These are phyloP conservation scores for Ophiostoma quercus DNA, from an alignment of 2,329 filamentous ascomycete species.

Conservation along the genomic window DNA sequence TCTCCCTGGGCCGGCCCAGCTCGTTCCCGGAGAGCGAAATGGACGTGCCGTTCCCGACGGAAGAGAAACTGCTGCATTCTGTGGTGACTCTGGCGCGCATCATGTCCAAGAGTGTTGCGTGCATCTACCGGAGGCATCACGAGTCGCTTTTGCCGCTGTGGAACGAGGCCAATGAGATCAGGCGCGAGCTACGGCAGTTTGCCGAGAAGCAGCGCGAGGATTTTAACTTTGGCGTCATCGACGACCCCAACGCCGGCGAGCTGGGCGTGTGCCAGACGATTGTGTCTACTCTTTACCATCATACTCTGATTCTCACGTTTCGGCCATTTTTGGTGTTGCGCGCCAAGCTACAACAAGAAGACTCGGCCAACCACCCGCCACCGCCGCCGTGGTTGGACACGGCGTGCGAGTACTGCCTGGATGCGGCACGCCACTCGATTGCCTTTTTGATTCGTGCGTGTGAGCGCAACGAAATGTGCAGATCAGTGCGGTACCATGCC, in stretches of 20 bases:
- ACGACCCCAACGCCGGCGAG: constrained; percentile 24
- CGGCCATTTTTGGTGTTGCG: constrained; percentile 27
- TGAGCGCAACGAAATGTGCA: constrained; percentile 24
- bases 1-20: constrained; percentile 25
- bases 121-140: constrained; percentile 26
- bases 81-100: constrained; percentile 24
- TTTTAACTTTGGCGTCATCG: constrained; percentile 22
- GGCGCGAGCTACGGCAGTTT: constrained; percentile 25
- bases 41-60: constrained; percentile 26
- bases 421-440: constrained; percentile 25
- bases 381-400: constrained; percentile 26
- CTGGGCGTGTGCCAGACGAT: constrained; percentile 27
- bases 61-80: constrained; percentile 25
- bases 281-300: constrained; percentile 27
- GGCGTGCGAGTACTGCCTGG: constrained; percentile 26
- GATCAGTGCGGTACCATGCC: constrained; percentile 24
- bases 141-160: constrained; percentile 27
- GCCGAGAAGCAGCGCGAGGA: constrained; percentile 23
- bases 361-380: constrained; percentile 18
- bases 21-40: constrained; percentile 26
- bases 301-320: constrained; percentile 26
- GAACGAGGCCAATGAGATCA: constrained; percentile 27
- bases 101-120: constrained; percentile 25
- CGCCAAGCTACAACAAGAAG: constrained; percentile 24
- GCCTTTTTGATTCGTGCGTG: constrained; percentile 21